Evolutionary conservation across 2,329 filamentous ascomycete species (phyloP), one percentile per base, ranked within the genome.

Genomic region (Fusarium succisae): DNA sequence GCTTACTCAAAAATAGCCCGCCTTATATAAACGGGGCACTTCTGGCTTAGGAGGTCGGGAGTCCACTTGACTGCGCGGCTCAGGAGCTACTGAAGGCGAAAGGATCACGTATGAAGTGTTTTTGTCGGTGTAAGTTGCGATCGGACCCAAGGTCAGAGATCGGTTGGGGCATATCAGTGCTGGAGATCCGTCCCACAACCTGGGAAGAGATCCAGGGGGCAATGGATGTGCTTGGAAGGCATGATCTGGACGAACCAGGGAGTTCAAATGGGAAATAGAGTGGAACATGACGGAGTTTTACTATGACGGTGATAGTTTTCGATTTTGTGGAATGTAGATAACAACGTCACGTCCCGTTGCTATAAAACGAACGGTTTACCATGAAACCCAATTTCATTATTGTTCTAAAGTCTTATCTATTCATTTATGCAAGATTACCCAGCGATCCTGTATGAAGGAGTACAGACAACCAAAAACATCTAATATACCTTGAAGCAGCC

Each of bases 1-100:
- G 93, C 74, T 79, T 93, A 0, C 91, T 90, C 73, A 88, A 89
- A 68, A 86, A 89, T 26, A 84, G 84, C 17, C 86, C 87, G 10
- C 91, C 90, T 0, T 88, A 87, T 60, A 47, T 82, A 11, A 77
- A 75, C n/a, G 81, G 81, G 18, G 63, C 74, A 15, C 76, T 82
- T 22, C 30, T 69, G 28, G 69, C 72, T 35, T 81, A 79, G 79
- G 76, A 80, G 45, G 39, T 38, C 9, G 81, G 79, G 17, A 75
- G 78, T 35, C 66, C 72, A 38, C 47, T 77, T 18, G 79, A 82
- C 59, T 58, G 66, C 26, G 72, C 70, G 13, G 77, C 80, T 11
- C 51, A 41, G 18, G 76, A 76, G 6, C 75, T 83, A 24, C 45
- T 81, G 48, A 59, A 61, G 12, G 26, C 48, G 4, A 71, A 53